Base-by-base conservation (phyloP, 345 rosid genomes). In the Linum tenue region DNA sequence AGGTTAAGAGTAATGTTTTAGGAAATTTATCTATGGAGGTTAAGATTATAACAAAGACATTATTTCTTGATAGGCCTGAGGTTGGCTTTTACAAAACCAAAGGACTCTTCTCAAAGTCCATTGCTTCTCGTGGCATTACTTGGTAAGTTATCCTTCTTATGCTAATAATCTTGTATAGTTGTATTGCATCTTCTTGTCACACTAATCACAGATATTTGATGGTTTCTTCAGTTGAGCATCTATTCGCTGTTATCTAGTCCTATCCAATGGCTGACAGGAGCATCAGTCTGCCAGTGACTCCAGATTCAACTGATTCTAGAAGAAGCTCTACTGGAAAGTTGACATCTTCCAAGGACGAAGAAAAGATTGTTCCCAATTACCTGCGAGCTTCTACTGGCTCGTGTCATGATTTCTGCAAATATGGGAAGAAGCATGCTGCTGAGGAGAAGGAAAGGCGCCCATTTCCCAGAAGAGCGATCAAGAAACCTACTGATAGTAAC, bases 401-500 rank as follows among this genome's bases (percentile, higher is more conserved):
- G 35, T 85, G 98, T 78, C 98, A 89, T 67, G 98, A 91, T 76
- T 74, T 67, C 44, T 91, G 98, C 74, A 91, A 91, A 72, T 89
- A 75, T 63, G 96, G 96, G 64, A 78, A 64, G 67, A 79, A 70
- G 60, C 81, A 84, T 62, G 86, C 63, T 64, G 64, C 60, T 37
- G 83, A 85, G 75, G 74, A 75, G 65, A 78, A 83, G 61, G 71
- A 82, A 62, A 76, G 82, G 44, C 67, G 9, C 55, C 73, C 83
- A 16, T 65, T 72, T 56, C 68, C 11, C 14, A 84, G 70, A 72
- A 86, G 87, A 62, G 71, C 62, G 40, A n/a, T 44, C 5, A 77
- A 64, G 61, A 76, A 76, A 74, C 76, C 69, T 37, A 63, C 73
- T 48, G 78, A 68, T 64, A 74, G 65, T 41, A 72, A 74, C 71